These are phyloP conservation scores for Ustanciosporium gigantosporum DNA, from an alignment of 1,284 basidiomycete genomes.

Conservation along the genomic window DNA sequence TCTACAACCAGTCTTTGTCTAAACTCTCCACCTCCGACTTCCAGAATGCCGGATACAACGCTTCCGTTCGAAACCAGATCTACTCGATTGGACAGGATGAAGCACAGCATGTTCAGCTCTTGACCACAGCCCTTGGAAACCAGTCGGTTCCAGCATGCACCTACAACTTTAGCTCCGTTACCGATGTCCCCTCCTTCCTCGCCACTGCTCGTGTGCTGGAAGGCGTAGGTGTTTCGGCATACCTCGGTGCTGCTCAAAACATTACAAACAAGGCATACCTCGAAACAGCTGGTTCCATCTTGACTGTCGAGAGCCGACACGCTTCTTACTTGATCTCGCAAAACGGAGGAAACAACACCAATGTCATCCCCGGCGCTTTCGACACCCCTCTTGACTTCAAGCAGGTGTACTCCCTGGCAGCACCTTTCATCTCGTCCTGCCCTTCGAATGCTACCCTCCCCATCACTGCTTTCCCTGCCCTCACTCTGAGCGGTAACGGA, in stretches of 20 bases:
- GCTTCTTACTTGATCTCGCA: constrained; percentile 62
- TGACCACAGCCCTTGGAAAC: constrained; percentile 25
- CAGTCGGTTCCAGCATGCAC: constrained; percentile 29
- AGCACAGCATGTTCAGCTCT: constrained; percentile 19
- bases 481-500: constrained; percentile 15
- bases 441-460: constrained; percentile 18
- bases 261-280: constrained; percentile 31
- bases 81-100: constrained; percentile 43
- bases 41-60: constrained; percentile 31
- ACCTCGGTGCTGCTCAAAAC: constrained; percentile 36
- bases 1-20: constrained; percentile 41
- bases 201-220: constrained; percentile 43
- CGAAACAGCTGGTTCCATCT: constrained; percentile 51
- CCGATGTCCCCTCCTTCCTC: constrained; percentile 36
- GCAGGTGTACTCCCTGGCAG: constrained; percentile 53
- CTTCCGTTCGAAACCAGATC: constrained; percentile 29
- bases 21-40: constrained; percentile 28
- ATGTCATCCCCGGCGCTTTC: constrained; percentile 27
- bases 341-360: constrained; percentile 24
- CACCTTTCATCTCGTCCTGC: constrained; percentile 46
- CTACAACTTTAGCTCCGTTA: constrained; percentile 27
- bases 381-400: constrained; percentile 44
- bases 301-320: constrained; percentile 66
- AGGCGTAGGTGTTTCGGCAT: constrained; percentile 31
- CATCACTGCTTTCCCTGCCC: constrained; percentile 26